A percentile compares a stretch with the other conserved stretches of the same genome.
Evolutionary conservation across 2,329 filamentous ascomycete genomes (phyloP).

Genomic region (Chaetomium olivaceum): DNA sequence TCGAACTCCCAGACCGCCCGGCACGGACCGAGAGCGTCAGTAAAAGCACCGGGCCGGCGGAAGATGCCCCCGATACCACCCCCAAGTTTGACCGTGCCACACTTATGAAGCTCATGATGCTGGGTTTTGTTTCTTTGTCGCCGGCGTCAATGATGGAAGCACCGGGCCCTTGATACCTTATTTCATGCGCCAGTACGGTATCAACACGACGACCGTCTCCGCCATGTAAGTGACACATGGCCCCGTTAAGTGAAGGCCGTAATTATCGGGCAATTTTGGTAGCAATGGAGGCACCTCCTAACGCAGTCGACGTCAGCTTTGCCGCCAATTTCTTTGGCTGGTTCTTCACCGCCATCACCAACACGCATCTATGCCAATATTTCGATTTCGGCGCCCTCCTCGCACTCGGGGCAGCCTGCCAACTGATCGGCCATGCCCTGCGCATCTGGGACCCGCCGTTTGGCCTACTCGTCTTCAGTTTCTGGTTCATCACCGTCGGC

Average conservation of each 20-base stretch:
- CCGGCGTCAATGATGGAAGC: slow-evolving; percentile 65
- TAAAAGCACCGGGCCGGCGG: not conserved
- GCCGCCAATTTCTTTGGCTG: slow-evolving; percentile 60
- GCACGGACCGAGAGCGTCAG: not conserved
- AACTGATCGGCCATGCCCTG: slow-evolving; percentile 55
- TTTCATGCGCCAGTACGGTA: slow-evolving; percentile 56
- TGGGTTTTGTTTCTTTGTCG: slow-evolving; percentile 64
- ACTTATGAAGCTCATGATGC: slow-evolving; percentile 29
- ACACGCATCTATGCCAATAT: slow-evolving; percentile 36
- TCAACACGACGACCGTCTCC: slow-evolving; percentile 54
- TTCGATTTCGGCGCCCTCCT: slow-evolving; percentile 60
- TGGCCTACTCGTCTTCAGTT: slow-evolving; percentile 56
- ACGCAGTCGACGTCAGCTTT: not conserved
- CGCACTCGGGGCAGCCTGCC: slow-evolving; percentile 52
- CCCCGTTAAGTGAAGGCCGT: not conserved
- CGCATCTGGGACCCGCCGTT: slow-evolving; percentile 58
- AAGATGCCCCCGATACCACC: not conserved
- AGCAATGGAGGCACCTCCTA: not conserved
- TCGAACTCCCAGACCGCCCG: not conserved
- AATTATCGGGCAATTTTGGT: not conserved
- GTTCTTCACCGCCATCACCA: slow-evolving; percentile 55
- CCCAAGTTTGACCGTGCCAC: not conserved
- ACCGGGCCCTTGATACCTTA: slow-evolving; percentile 65
- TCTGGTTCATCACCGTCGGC: slow-evolving; percentile 58
- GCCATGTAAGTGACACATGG: slow-evolving; percentile 44